phyloP scores from a whole-genome alignment of 73 alveolate species.

The Paramecium biaurelia region DNA sequence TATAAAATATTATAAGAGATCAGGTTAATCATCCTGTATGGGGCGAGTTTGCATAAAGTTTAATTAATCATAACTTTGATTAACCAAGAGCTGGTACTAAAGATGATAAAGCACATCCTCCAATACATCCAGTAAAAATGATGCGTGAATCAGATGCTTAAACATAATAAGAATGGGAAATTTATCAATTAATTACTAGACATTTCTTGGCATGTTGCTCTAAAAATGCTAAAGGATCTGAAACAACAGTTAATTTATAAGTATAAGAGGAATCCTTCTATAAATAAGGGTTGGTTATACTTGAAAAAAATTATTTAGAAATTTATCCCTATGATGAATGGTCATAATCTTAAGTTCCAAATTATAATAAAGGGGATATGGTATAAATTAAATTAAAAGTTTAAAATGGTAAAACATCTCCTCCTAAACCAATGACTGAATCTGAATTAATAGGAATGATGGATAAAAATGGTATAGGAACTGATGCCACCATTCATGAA shows the following conservation, averaged over 20 bases:
- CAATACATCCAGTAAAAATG: constrained; percentile 99
- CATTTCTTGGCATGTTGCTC: constrained; percentile 97
- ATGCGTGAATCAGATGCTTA: constrained; percentile 66
- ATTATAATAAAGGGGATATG: constrained; percentile 73
- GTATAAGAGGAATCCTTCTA: constrained; percentile 89
- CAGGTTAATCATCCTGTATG: constrained; percentile 70
- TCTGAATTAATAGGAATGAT: constrained; percentile 93
- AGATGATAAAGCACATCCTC: constrained; percentile 99
- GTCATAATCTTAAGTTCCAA: constrained; percentile 89
- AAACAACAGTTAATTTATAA: constrained; percentile 84
- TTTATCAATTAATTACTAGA: constrained; percentile 95
- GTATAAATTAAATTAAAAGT: constrained; percentile 74
- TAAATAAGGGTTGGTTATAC: constrained; percentile 85
- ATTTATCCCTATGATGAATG: constrained; percentile 94
- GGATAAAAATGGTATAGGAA: constrained; percentile 99
- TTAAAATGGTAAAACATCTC: constrained; percentile 88
- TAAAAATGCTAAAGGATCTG: constrained; percentile 96
- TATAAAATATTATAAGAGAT: constrained; percentile 56
- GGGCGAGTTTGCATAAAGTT: constrained; percentile 87
- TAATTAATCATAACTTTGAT: constrained; percentile 76
- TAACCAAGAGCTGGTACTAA: constrained; percentile 93
- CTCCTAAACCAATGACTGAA: constrained; percentile 98
- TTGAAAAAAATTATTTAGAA: constrained; percentile 89
- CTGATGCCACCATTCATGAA: constrained; percentile 99
- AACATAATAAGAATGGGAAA: constrained; percentile 84